Evolutionary conservation across 331 rosid genomes (phyloP).

Genomic region (Spiraea crenata): DNA sequence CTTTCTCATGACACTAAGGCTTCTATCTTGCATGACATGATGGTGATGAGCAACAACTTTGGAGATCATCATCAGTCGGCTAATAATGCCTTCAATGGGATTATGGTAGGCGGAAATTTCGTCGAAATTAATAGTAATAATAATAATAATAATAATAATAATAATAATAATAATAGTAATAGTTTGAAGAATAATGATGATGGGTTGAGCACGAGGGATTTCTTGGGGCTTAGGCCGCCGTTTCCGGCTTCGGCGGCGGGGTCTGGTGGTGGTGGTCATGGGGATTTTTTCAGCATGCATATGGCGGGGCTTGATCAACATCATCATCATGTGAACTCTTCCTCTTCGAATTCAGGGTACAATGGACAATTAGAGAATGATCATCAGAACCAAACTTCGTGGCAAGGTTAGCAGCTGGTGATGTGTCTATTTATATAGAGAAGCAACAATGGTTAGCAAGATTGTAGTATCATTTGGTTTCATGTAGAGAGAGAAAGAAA

Average conservation of each 20-base stretch:
- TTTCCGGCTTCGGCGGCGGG: constrained; percentile 20
- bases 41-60: constrained; percentile 24
- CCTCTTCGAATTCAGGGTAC: constrained; percentile 32
- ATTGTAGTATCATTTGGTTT: too few species aligned
- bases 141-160: not conserved
- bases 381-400: constrained; percentile 42
- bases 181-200: constrained; percentile 12
- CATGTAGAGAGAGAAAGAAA: not conserved
- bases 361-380: constrained; percentile 33
- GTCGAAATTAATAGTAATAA: not conserved
- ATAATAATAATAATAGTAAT: constrained; percentile 7
- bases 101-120: not conserved
- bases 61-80: constrained; percentile 23
- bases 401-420: constrained; percentile 42
- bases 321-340: constrained; percentile 23
- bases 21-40: constrained; percentile 53
- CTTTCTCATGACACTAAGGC: constrained; percentile 11
- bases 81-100: constrained; percentile 23
- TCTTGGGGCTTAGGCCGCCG: constrained; percentile 56
- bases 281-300: constrained; percentile 37
- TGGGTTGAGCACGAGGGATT: constrained; percentile 60
- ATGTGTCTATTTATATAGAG: not conserved
- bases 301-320: constrained; percentile 37
- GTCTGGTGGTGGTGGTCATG: constrained; percentile 14
- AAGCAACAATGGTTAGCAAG: too few species aligned